Base-by-base conservation (phyloP, 148 eudicot genomes). In the Euryodendron excelsum region DNA sequence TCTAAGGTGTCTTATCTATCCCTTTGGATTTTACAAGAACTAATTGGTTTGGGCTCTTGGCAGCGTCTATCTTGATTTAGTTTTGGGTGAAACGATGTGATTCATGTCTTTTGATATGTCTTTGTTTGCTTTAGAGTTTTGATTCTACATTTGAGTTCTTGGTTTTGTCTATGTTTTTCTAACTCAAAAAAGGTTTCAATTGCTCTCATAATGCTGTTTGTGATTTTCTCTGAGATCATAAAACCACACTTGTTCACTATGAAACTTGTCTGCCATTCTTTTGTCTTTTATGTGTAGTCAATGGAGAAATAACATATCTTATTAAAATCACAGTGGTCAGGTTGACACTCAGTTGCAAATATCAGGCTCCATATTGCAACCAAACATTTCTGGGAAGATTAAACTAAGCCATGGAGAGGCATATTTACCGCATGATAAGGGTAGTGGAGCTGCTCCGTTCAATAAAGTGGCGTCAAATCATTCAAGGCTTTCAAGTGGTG, bases 401-500 rank as follows among this genome's bases (percentile, higher is more conserved):
- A 96, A 93, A 85, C 71, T 96, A 76, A 92, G 99, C 85, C 94
- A 87, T 71, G 99, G 99, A 61, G 99, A 96, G 82, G 98, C 94
- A 62, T 93, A 96, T 85, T 81, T 96, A 44, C 99, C 98, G 27
- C 99, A 96, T 82, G 99, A 96, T 84, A 96, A 96, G 84, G 96
- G 99, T 71, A 85, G 94, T 76, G 94, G 99, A 86, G 89, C 90
- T 86, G 92, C 91, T 83, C 88, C 98, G 73, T 87, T 92, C 63
- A 89, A 86, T 76, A 87, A 84, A 78, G 87, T 90, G 48, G 85
- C 88, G 45, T 85, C 94, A 66, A 89, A 81, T 73, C 92, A 88
- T 75, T 85, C 94, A 82, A 84, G 75, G 64, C 67, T 87, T 68
- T 85, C 92, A 48, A 86, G 77, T 85, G 92, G 93, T 67, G 81